Percentiles rank a stretch among this genome's conserved stretches.
Conservation (phyloP, 108 stramenopile species). For the Nitzschia sp. region DNA sequence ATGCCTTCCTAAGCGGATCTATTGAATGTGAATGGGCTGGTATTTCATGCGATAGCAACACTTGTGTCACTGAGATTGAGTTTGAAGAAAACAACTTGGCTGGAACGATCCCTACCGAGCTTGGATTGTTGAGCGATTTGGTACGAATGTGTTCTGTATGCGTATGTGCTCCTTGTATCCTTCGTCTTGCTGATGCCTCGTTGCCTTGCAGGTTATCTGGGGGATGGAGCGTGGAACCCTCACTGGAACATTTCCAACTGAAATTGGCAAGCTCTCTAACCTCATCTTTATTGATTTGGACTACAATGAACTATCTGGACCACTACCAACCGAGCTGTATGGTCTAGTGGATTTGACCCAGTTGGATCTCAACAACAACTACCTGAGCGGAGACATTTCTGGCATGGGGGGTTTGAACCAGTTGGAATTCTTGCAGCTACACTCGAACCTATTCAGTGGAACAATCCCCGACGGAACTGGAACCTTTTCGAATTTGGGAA, state of each 20-base stretch:
- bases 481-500: constrained; percentile 37
- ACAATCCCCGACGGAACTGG: constrained; percentile 64
- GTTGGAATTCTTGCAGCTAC: constrained; percentile 53
- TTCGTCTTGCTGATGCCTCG: background rate
- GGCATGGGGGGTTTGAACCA: constrained; percentile 48
- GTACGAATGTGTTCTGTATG: constrained; percentile 4
- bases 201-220: constrained; percentile 16
- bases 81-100: constrained; percentile 47
- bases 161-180: background rate
- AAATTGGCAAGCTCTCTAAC: constrained; percentile 61
- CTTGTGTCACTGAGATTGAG: constrained; percentile 48
- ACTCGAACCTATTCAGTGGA: constrained; percentile 38
- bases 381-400: constrained; percentile 51
- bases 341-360: constrained; percentile 34
- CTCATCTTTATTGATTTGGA: constrained; percentile 50
- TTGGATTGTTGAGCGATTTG: constrained; percentile 43
- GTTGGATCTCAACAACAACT: constrained; percentile 68
- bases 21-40: constrained; percentile 64
- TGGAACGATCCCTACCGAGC: constrained; percentile 62
- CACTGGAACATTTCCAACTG: constrained; percentile 62
- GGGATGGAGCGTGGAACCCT: constrained; percentile 54
- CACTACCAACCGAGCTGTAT: constrained; percentile 45
- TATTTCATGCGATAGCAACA: constrained; percentile 37
- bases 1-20: constrained; percentile 33
- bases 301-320: constrained; percentile 48